Evolutionary conservation across 2,329 filamentous ascomycete genomes (phyloP).

Genomic region (Penicillium sp.): DNA sequence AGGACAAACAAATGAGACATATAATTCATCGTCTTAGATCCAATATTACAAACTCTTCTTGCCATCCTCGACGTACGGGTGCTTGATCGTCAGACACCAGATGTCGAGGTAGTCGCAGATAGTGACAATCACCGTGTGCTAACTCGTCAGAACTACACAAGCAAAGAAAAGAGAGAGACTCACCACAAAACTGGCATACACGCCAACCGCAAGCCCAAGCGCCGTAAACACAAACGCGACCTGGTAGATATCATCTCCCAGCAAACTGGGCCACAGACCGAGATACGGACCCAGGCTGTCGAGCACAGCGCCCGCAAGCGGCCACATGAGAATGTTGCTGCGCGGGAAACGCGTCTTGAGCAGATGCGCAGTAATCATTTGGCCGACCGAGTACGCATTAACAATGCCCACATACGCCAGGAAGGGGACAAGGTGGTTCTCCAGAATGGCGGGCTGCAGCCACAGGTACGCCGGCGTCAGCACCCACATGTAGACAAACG

Average conservation of each 20-base stretch:
- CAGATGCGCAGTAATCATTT: slow-evolving; percentile 93
- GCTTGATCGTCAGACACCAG: slow-evolving; percentile 97
- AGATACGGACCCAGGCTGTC: slow-evolving; percentile 74
- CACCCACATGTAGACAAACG: slow-evolving; percentile 74
- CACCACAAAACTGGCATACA: slow-evolving; percentile 95
- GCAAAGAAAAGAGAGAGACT: slow-evolving; percentile 18
- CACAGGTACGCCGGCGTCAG: slow-evolving; percentile 75
- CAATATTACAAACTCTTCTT: slow-evolving; percentile 8
- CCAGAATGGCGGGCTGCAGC: slow-evolving; percentile 78
- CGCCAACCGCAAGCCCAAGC: slow-evolving; percentile 75
- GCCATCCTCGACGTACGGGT: slow-evolving; percentile 52
- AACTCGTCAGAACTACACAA: not conserved
- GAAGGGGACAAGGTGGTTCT: slow-evolving; percentile 83
- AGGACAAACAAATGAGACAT: not conserved
- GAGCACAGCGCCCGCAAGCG: slow-evolving; percentile 71
- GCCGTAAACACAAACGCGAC: slow-evolving; percentile 87
- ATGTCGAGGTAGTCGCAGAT: slow-evolving; percentile 99
- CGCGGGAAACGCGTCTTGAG: slow-evolving; percentile 86
- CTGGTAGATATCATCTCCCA: slow-evolving; percentile 78
- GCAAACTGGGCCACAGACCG: slow-evolving; percentile 65
- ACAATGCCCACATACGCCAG: slow-evolving; percentile 81
- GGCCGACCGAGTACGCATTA: slow-evolving; percentile 91
- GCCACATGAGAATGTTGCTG: slow-evolving; percentile 77
- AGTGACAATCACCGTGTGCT: slow-evolving; percentile 87
- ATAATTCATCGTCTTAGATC: not conserved